Evolutionary conservation across 2,329 filamentous ascomycete species (phyloP).

Genomic region (Magnaporthiopsis poae): DNA sequence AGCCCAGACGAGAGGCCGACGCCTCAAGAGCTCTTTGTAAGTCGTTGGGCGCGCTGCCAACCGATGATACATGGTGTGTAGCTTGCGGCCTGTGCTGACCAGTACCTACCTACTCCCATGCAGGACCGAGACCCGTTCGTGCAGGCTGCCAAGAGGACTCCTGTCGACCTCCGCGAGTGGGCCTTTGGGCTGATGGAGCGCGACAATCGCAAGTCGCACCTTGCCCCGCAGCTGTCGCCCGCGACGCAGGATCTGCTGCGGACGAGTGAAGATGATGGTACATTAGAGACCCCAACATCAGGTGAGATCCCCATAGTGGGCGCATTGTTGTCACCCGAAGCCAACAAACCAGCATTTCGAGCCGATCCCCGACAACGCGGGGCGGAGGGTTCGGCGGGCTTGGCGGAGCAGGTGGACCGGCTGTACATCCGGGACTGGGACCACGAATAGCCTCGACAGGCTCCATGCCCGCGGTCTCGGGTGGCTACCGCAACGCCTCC

Average conservation of each 20-base stretch:
- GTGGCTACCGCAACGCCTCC: conserved; percentile 2
- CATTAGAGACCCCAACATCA: conserved; percentile 54
- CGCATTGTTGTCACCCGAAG: conserved; percentile 45
- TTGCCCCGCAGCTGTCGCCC: conserved; percentile 70
- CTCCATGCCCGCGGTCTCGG: conserved; percentile 37
- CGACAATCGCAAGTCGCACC: conserved; percentile 89
- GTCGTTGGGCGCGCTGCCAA: conserved; percentile 22
- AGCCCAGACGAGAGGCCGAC: conserved; percentile 80
- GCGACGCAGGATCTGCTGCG: conserved; percentile 67
- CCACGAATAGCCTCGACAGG: conserved; percentile 41
- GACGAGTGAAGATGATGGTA: conserved; percentile 42
- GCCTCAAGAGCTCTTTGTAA: conserved; percentile 82
- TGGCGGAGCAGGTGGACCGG: conserved; percentile 35
- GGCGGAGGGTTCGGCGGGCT: conserved; percentile 31
- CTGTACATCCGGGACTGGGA: conserved; percentile 43
- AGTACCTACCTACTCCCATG: neutral
- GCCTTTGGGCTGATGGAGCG: conserved; percentile 87
- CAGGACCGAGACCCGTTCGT: conserved; percentile 90
- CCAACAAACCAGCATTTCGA: conserved; percentile 32
- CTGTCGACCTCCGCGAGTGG: conserved; percentile 88
- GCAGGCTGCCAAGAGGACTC: conserved; percentile 90
- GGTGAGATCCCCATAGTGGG: conserved; percentile 61
- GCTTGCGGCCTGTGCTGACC: neutral
- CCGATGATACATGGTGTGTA: neutral
- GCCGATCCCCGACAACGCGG: conserved; percentile 43